These are phyloP conservation scores for Tilletia horrida DNA, from an alignment of 1,284 basidiomycete species.

Conservation along the genomic window DNA sequence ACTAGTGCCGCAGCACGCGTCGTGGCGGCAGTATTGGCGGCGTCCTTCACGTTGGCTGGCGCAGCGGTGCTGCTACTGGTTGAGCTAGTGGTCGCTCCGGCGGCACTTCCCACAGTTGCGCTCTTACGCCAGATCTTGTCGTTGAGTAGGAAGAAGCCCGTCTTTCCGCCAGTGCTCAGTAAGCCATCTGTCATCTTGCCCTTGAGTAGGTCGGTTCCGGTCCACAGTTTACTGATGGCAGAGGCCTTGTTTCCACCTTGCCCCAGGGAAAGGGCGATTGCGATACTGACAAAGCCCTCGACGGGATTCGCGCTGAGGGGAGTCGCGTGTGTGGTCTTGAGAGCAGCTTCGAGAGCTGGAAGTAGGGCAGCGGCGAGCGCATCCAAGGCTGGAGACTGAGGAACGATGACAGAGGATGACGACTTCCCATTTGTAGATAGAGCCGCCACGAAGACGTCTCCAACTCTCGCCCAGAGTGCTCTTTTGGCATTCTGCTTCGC, in stretches of 20 bases:
- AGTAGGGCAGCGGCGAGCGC: slow-evolving; percentile 40
- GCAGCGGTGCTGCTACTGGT: slow-evolving; percentile 21
- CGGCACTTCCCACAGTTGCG: slow-evolving; percentile 39
- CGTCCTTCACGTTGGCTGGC: slow-evolving; percentile 22
- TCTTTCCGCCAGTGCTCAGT: slow-evolving; percentile 31
- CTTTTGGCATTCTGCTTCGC: slow-evolving; percentile 37
- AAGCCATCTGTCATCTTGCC: slow-evolving; percentile 32
- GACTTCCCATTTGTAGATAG: slow-evolving; percentile 10
- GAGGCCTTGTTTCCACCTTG: not conserved
- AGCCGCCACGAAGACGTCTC: slow-evolving; percentile 33
- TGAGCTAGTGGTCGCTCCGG: slow-evolving; percentile 10
- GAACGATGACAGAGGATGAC: slow-evolving; percentile 8
- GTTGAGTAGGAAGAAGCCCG: slow-evolving; percentile 50
- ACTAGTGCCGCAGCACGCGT: slow-evolving; percentile 36
- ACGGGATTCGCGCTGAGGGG: slow-evolving; percentile 45
- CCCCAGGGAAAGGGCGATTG: not conserved
- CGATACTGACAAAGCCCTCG: slow-evolving; percentile 31
- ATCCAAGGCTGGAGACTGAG: slow-evolving; percentile 26
- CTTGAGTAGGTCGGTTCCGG: slow-evolving; percentile 19
- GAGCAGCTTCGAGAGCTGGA: slow-evolving; percentile 39
- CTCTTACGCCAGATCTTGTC: slow-evolving; percentile 50
- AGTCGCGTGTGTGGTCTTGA: slow-evolving; percentile 43
- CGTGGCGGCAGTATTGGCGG: slow-evolving; percentile 27
- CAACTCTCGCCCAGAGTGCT: slow-evolving; percentile 36
- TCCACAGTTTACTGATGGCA: slow-evolving; percentile 18